These are phyloP conservation scores for Dendrobium chrysotoxum DNA, from an alignment of 106 monocot species.

Conservation along the genomic window DNA sequence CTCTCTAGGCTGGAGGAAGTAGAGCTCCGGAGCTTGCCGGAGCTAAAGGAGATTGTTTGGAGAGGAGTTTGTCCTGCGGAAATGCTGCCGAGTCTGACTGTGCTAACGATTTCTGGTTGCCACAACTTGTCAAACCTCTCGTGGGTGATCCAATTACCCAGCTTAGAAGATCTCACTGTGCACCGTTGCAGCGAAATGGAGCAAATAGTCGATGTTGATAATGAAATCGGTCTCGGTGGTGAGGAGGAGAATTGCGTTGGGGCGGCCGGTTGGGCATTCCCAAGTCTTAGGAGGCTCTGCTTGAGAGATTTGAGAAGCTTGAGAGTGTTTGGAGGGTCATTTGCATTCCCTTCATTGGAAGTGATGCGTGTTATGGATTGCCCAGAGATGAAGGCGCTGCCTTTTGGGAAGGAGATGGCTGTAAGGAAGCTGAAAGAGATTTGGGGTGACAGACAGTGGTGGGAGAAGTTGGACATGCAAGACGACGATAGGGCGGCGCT, in stretches of 20 bases:
- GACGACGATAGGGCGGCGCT: not conserved
- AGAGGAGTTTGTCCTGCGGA: conserved; percentile 4
- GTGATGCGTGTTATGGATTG: not conserved
- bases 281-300: conserved; percentile 3
- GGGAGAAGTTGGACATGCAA: not conserved
- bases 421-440: not conserved
- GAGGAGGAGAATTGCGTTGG: not conserved
- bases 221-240: not conserved
- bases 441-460: not conserved
- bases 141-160: conserved; percentile 10
- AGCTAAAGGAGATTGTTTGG: conserved; percentile 9
- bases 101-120: conserved; percentile 4
- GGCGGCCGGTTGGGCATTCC: not conserved
- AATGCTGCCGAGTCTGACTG: conserved; percentile 5
- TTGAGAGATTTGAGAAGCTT: not conserved
- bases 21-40: not conserved
- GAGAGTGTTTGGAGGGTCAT: not conserved
- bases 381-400: not conserved
- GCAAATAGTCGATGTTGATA: not conserved
- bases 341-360: not conserved
- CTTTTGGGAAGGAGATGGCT: not conserved
- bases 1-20: conserved; percentile 4
- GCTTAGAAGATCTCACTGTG: conserved; percentile 5
- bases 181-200: conserved; percentile 5
- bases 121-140: not conserved